These are phyloP conservation scores for Populus hybrid DNA, from an alignment of 441 rosid genomes.

Conservation along the genomic window DNA sequence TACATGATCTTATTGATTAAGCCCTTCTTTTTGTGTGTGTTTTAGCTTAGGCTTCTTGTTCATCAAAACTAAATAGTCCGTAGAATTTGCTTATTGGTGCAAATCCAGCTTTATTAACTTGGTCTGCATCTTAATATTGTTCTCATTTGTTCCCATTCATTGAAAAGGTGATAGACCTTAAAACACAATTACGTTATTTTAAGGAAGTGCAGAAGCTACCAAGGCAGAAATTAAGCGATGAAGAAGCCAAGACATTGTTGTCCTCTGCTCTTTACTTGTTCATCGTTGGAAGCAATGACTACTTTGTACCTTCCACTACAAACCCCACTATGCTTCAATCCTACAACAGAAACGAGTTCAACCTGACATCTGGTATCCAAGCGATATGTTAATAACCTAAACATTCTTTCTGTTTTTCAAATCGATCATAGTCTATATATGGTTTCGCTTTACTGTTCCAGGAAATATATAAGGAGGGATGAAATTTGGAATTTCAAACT, in stretches of 20 bases:
- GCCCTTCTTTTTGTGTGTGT: too few species aligned
- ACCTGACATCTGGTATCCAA: slow-evolving; percentile 3
- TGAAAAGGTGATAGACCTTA: slow-evolving; percentile 16
- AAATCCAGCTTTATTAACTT: too few species aligned
- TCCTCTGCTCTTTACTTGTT: neutral
- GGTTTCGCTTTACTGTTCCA: neutral
- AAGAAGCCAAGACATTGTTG: neutral
- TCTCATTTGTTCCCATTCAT: neutral
- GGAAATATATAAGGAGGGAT: slow-evolving; percentile 6
- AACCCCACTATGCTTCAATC: neutral
- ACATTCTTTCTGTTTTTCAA: neutral
- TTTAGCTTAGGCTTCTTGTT: too few species aligned
- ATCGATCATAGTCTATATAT: neutral
- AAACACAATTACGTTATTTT: slow-evolving; percentile 25
- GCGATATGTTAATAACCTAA: neutral
- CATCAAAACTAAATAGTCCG: too few species aligned
- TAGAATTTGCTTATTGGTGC: too few species aligned
- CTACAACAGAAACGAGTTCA: slow-evolving; percentile 13
- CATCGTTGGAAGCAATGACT: neutral
- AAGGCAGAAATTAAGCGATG: slow-evolving; percentile 5
- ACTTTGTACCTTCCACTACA: neutral
- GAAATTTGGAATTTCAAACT: neutral
- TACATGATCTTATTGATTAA: neutral
- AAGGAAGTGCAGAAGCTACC: slow-evolving; percentile 22
- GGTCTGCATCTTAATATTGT: too few species aligned